Conservation (phyloP, 768 basidiomycete species). For the Terana coerulea region DNA sequence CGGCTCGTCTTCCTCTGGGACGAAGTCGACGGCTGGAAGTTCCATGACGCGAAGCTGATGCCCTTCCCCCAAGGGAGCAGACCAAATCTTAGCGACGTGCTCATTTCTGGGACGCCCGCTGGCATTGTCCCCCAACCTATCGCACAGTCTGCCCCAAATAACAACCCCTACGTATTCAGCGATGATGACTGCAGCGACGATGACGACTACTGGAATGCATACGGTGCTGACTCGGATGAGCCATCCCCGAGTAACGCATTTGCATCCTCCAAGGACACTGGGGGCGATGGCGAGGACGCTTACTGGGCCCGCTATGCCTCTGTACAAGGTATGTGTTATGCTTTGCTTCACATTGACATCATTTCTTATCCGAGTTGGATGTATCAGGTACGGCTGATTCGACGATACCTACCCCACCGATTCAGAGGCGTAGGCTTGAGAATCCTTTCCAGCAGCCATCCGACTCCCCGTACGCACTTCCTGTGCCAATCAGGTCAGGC, state of each 20-base stretch:
- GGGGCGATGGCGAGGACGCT: slow-evolving; percentile 46
- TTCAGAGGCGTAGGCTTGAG: slow-evolving; percentile 27
- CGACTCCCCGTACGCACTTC: slow-evolving; percentile 21
- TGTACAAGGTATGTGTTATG: slow-evolving; percentile 56
- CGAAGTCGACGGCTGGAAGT: slow-evolving; percentile 52
- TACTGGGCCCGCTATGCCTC: slow-evolving; percentile 75
- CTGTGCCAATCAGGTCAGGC: slow-evolving; percentile 18
- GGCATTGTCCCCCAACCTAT: neutral
- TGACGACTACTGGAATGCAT: slow-evolving; percentile 68
- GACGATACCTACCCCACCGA: slow-evolving; percentile 52
- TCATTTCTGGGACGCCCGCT: neutral
- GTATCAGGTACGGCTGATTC: slow-evolving; percentile 71
- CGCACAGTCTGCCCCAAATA: neutral
- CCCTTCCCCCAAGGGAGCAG: slow-evolving; percentile 54
- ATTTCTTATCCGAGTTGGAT: no score
- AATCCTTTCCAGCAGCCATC: slow-evolving; percentile 15
- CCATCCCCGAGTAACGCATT: slow-evolving; percentile 17
- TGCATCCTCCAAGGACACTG: slow-evolving; percentile 21
- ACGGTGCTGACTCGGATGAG: slow-evolving; percentile 36
- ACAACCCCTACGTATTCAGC: slow-evolving; percentile 15
- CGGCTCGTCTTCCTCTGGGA: slow-evolving; percentile 73
- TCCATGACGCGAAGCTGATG: slow-evolving; percentile 66
- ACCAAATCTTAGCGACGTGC: neutral
- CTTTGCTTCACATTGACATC: neutral
- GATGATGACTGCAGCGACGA: slow-evolving; percentile 35